Evolutionary conservation across 139 green algal genomes (phyloP).

Genomic region (Limnomonas spitsbergensis): DNA sequence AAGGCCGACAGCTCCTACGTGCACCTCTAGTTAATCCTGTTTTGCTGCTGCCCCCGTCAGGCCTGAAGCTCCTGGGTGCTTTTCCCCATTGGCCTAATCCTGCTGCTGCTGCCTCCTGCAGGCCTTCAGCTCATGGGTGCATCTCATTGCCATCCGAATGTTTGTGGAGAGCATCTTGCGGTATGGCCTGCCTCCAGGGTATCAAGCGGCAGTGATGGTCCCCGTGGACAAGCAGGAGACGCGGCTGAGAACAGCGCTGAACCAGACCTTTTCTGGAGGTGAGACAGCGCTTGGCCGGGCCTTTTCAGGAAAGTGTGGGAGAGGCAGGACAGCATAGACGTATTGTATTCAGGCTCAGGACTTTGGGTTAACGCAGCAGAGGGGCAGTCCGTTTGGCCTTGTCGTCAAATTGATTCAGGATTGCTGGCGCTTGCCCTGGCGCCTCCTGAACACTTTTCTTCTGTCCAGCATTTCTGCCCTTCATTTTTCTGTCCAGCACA

Average conservation of each 20-base stretch:
- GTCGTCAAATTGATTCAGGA: not conserved
- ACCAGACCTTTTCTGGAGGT: slow-evolving; percentile 31
- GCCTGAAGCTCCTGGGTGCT: too few relatives aligned
- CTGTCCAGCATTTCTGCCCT: too few relatives aligned
- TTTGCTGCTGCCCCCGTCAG: too few relatives aligned
- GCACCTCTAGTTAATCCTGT: too few relatives aligned
- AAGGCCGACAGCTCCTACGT: too few relatives aligned
- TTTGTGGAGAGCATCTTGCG: slow-evolving; percentile 97
- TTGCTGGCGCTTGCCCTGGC: too few relatives aligned
- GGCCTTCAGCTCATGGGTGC: slow-evolving; percentile 88
- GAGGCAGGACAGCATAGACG: too few relatives aligned
- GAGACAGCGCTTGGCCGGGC: slow-evolving; percentile 6
- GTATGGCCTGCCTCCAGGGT: slow-evolving; percentile 90
- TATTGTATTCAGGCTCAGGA: not conserved
- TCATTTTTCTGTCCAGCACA: too few relatives aligned
- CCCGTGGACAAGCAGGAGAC: slow-evolving; percentile 8
- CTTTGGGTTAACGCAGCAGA: not conserved
- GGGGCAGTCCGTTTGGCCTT: not conserved
- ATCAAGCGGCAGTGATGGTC: slow-evolving; percentile 19
- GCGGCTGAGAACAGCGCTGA: not conserved
- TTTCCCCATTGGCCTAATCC: too few relatives aligned
- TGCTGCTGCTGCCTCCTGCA: slow-evolving; percentile 23
- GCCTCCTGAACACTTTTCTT: too few relatives aligned
- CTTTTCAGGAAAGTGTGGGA: too few relatives aligned
- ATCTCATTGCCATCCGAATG: slow-evolving; percentile 84